Evolutionary conservation across 2,329 filamentous ascomycete species (phyloP).

Genomic region (Penicillium corylophilum): DNA sequence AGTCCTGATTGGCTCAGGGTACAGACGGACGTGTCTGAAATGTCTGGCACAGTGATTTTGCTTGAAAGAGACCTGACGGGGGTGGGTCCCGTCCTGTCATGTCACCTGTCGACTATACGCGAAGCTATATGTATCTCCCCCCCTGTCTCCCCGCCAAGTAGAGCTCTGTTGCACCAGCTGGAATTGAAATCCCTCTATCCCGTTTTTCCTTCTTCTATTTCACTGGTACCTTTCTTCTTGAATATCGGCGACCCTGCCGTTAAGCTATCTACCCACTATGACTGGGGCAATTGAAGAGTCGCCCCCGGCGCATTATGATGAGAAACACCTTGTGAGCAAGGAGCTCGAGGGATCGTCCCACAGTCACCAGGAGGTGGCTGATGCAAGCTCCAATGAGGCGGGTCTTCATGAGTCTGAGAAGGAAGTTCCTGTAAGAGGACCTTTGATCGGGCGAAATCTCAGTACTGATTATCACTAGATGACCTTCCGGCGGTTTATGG

Average conservation of each 20-base stretch:
- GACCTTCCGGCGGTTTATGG: slow-evolving; percentile 54
- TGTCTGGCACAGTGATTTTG: neutral
- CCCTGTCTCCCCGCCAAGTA: neutral
- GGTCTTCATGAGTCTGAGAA: slow-evolving; percentile 43
- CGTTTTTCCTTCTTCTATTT: neutral
- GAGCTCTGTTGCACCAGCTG: neutral
- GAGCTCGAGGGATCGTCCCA: slow-evolving; percentile 31
- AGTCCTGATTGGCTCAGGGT: neutral
- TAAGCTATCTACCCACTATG: slow-evolving; percentile 6
- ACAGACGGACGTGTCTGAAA: neutral
- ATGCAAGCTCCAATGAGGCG: slow-evolving; percentile 48
- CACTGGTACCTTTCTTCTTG: neutral
- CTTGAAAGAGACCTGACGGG: neutral
- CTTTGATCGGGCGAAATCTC: neutral
- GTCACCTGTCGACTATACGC: neutral
- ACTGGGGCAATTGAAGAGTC: slow-evolving; percentile 19
- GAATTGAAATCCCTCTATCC: neutral
- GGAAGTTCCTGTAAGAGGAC: slow-evolving; percentile 42
- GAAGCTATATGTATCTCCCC: neutral
- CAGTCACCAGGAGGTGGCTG: slow-evolving; percentile 50
- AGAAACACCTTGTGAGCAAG: slow-evolving; percentile 30
- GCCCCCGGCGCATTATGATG: slow-evolving; percentile 23
- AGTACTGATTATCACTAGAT: slow-evolving; percentile 40
- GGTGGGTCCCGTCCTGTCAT: neutral
- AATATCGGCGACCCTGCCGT: neutral